Evolutionary conservation across 768 basidiomycete genomes (phyloP).

Genomic region (Phylloporus sp.): DNA sequence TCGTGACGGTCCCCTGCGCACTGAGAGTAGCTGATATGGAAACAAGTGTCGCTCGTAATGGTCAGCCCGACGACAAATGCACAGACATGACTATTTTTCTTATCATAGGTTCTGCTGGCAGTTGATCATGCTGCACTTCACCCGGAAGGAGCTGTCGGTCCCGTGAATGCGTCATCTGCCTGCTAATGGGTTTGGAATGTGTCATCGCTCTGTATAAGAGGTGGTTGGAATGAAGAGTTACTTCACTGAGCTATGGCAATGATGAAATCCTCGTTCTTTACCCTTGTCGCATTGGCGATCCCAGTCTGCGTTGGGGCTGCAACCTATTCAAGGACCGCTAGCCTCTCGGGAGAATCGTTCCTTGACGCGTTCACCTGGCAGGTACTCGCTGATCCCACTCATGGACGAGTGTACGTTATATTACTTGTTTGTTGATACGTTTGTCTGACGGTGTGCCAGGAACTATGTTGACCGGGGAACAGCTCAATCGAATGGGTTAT

Average conservation of each 20-base stretch:
- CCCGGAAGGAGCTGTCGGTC: neutral
- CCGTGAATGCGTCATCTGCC: neutral
- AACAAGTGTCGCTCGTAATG: neutral
- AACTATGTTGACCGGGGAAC: constrained; percentile 46
- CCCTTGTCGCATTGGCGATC: neutral
- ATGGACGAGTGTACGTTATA: constrained; percentile 30
- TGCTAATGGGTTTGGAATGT: neutral
- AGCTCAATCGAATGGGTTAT: constrained; percentile 52
- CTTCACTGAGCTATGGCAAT: neutral
- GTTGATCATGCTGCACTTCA: neutral
- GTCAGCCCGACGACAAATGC: neutral
- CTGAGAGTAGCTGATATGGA: neutral
- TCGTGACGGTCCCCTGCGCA: neutral
- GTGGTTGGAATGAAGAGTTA: neutral
- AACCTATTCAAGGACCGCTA: constrained; percentile 41
- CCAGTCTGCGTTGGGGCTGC: neutral
- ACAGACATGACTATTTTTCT: neutral
- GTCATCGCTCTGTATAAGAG: neutral
- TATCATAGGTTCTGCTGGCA: neutral
- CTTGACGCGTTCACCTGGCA: constrained; percentile 32
- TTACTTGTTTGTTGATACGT: neutral
- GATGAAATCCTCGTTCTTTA: neutral
- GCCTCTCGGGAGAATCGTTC: constrained; percentile 49
- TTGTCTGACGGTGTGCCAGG: constrained; percentile 17
- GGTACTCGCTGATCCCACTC: constrained; percentile 31